Percentiles rank a stretch among this genome's conserved stretches.
Conservation (phyloP, 805 yeast species). For the Candida anglica region DNA sequence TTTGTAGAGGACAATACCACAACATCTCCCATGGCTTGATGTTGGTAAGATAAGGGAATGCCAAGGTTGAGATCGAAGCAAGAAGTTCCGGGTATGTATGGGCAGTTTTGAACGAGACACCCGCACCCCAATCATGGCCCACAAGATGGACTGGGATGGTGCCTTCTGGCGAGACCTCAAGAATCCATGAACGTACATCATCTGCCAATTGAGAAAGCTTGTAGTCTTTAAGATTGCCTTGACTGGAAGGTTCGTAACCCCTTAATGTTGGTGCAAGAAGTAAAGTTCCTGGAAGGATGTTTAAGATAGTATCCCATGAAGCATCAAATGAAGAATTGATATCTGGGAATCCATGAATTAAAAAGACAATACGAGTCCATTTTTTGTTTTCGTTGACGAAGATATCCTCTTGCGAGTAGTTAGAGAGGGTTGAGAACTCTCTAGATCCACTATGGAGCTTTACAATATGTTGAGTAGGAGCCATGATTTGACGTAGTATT, state of each 20-base stretch:
- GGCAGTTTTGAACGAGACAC: constrained; percentile 31
- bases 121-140: constrained; percentile 46
- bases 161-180: constrained; percentile 12
- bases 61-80: constrained; percentile 30
- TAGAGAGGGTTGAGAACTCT: constrained; percentile 17
- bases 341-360: constrained; percentile 40
- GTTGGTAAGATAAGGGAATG: constrained; percentile 33
- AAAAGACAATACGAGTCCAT: constrained; percentile 19
- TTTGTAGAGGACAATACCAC: constrained; percentile 29
- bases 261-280: constrained; percentile 31
- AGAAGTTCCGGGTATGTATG: constrained; percentile 29
- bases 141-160: constrained; percentile 30
- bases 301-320: constrained; percentile 16
- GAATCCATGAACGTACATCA: constrained; percentile 32
- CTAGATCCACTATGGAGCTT: constrained; percentile 13
- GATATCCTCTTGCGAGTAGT: constrained; percentile 12
- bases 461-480: constrained; percentile 5
- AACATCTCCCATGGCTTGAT: constrained; percentile 22
- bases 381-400: constrained; percentile 6
- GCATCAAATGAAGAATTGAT: constrained; percentile 23
- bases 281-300: constrained; percentile 15
- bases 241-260: constrained; percentile 34
- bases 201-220: constrained; percentile 25
- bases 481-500: not conserved
- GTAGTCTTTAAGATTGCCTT: constrained; percentile 20